Evolutionary conservation across 345 rosid genomes (phyloP).

Genomic region (Rhodomyrtus tomentosa): DNA sequence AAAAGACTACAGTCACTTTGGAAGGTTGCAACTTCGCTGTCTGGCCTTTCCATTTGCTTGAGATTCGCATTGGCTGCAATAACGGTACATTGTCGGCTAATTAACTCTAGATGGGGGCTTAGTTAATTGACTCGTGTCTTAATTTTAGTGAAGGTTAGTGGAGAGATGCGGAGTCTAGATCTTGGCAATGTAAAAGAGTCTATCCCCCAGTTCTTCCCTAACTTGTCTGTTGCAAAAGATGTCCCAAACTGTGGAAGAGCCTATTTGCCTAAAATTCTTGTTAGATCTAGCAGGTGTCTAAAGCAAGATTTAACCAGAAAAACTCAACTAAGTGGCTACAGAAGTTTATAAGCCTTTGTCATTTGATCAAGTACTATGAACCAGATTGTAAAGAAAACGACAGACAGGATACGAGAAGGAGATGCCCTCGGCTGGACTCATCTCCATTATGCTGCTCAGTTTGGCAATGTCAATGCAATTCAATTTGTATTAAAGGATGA

Average conservation of each 20-base stretch:
- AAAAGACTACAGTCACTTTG: not conserved
- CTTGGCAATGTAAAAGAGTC: not conserved
- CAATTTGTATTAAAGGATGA: not conserved
- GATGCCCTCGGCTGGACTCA: constrained; percentile 14
- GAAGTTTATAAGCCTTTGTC: not conserved
- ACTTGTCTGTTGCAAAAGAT: not conserved
- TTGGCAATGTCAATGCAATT: constrained; percentile 1
- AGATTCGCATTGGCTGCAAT: not conserved
- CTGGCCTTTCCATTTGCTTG: not conserved
- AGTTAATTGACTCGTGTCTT: not conserved
- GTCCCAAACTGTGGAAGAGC: not conserved
- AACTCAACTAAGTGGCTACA: not conserved
- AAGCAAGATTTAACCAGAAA: not conserved
- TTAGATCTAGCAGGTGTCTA: not conserved
- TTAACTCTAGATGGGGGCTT: not conserved
- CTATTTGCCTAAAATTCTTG: not conserved
- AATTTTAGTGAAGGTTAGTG: not conserved
- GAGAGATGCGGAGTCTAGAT: not conserved
- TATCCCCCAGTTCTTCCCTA: not conserved
- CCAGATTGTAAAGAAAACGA: constrained; percentile 2
- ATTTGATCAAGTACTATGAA: constrained; percentile 1
- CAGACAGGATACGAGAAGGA: not conserved
- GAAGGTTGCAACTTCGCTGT: not conserved
- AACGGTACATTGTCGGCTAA: not conserved
- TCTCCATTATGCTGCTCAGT: constrained; percentile 11